Evolutionary conservation across 1,139 yeast species (phyloP).

Genomic region (Yamadazyma dushanensis): DNA sequence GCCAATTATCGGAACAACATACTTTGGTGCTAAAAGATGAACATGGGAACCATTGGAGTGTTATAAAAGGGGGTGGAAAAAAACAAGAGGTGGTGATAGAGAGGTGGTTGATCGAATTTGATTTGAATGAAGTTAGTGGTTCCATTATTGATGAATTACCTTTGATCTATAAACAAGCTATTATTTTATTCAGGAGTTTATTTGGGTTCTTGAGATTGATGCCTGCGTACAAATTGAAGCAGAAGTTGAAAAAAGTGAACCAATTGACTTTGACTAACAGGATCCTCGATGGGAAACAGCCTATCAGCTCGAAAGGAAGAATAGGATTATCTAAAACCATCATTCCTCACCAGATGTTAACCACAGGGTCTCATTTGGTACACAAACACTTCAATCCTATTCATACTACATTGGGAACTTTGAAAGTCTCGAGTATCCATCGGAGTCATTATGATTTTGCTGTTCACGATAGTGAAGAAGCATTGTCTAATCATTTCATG

Average conservation of each 20-base stretch:
- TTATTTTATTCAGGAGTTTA: constrained; percentile 70
- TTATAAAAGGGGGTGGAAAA: constrained; percentile 42
- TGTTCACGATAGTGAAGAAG: constrained; percentile 65
- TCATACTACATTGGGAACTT: constrained; percentile 69
- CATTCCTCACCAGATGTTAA: constrained; percentile 41
- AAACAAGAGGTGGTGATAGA: constrained; percentile 85
- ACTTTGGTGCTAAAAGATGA: constrained; percentile 60
- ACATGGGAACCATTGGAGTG: constrained; percentile 42
- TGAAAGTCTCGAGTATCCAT: constrained; percentile 76
- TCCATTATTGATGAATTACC: constrained; percentile 55
- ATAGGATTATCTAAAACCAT: constrained; percentile 78
- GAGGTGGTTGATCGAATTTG: constrained; percentile 87
- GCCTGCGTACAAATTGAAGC: constrained; percentile 65
- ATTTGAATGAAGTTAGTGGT: constrained; percentile 33
- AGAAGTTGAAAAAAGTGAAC: constrained; percentile 28
- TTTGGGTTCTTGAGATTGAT: constrained; percentile 66
- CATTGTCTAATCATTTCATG: constrained; percentile 59
- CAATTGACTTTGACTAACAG: constrained; percentile 48
- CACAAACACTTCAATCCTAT: constrained; percentile 69
- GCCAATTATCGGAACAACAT: constrained; percentile 59
- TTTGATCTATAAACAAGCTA: constrained; percentile 69
- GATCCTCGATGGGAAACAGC: constrained; percentile 71
- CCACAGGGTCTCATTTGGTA: constrained; percentile 52
- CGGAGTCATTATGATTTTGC: constrained; percentile 69
- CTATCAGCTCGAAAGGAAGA: constrained; percentile 79